Base-by-base conservation (phyloP, 495 filamentous ascomycete genomes). In the Aspergillus incahuasiensis region DNA sequence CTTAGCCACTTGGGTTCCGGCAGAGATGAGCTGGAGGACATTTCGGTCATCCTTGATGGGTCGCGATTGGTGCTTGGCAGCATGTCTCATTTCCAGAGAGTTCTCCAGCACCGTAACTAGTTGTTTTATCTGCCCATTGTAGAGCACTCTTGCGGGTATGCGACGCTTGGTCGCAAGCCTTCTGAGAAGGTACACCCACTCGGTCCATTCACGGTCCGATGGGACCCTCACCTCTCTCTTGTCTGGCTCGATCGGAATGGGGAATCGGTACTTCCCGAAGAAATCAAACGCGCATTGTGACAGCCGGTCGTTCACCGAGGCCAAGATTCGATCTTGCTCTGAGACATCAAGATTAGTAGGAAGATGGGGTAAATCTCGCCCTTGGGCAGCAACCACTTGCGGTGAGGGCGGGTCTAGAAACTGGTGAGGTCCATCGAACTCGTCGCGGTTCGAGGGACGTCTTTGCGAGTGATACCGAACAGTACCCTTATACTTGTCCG, bases 111-210 rank as follows among this genome's bases (percentile, higher is more conserved):
- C 82, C 40, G 88, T 91, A 54, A 90, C 86, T 65, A 92, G 80
- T 68, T 92, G 87, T 68, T 91, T 92, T 73, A 95, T 95, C 70
- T 92, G 89, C 57, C 88, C 86, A 68, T 92, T 89, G 73, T 95
- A 91, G 34, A 95, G 74, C 12, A 91, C 86, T 48, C 88, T 77
- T 18, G 89, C 85, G 16, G 90, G 90, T 59, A 95, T 92, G 42
- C 89, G 82, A 24, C 90, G 79, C 72, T 92, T 91, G 32, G 89
- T 92, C 32, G 90, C 89, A 55, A 95, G 77, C 35, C 89, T 81
- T 73, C 92, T 92, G 55, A 95, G 77, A 52, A 95, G 81, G 71
- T 91, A 90, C 30, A 91, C 89, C 90, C 90, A 95, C 67, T 95
- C 90, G 60, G 88, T 91, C 89, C 90, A 95, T 70, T 92, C 90